Evolutionary conservation across 257 asterid genomes (phyloP), one percentile per base, ranked within the genome.

Genomic region (Nicotiana attenuata): DNA sequence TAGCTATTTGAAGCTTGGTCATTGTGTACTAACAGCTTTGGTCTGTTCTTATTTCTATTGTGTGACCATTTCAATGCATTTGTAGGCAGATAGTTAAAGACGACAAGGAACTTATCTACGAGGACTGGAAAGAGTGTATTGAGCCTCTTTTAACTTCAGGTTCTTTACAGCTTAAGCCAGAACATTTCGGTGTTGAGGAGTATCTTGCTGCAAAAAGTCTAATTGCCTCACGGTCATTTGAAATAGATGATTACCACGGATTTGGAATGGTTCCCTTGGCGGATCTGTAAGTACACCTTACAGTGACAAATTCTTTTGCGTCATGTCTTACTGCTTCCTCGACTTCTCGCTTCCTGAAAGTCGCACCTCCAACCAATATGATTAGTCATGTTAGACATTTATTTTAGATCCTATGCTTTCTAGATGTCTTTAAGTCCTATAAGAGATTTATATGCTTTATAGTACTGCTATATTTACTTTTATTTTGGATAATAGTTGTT

Each of bases 191-290:
- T 19, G 86, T 91, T 11, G 89, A 91, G 57, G 93, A 89, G 66
- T 95, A 95, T 81, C 83, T 91, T 47, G 92, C 97, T 65, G 97
- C 97, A 11, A 95, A 86, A 86, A 95, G 98, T 86, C 91, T 95
- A 77, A 84, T 92, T 85, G 91, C 99, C 60, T 95, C 98, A 3
- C 88, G 99, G 19, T 88, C 99, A 1, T 95, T 95, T 86, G 88
- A 89, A 82, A 87, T 95, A 28, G 99, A 95, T 84, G 96, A 90
- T 76, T 92, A 89, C 81, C 90, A 93, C 84, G 98, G 98, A 83
- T 87, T 63, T 65, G 99, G 99, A 82, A 95, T 95, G 99, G 99
- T 92, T 80, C 99, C 99, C 80, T 85, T 95, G 85, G 99, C 98
- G 59, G 99, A 95, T 89, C 96, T 95, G 97, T 94, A 88, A 88